phyloP scores from a whole-genome alignment of 305 asterid genomes.

The Fraxinus platypoda region DNA sequence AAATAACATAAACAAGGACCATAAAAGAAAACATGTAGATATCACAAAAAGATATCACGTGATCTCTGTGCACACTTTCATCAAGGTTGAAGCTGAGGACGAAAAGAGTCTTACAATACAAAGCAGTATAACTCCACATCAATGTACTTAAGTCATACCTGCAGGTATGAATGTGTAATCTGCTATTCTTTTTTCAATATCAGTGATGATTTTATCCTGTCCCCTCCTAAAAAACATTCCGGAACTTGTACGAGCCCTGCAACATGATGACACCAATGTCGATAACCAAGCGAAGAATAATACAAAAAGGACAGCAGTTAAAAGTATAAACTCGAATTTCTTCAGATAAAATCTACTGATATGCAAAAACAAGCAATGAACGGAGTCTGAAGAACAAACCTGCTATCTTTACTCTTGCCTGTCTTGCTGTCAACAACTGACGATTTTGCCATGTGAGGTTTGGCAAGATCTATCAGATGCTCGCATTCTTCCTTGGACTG shows the following conservation, averaged over 20 bases:
- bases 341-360: conserved; percentile 1
- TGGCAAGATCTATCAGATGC: conserved; percentile 66
- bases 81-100: background rate
- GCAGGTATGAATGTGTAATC: conserved; percentile 77
- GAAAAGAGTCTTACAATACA: background rate
- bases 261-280: conserved; percentile 20
- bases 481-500: conserved; percentile 84
- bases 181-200: conserved; percentile 78
- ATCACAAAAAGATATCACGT: background rate
- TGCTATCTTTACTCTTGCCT: conserved; percentile 81
- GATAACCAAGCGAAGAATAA: background rate
- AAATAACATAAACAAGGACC: conserved; percentile 1
- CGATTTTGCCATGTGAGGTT: conserved; percentile 76
- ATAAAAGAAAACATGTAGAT: background rate
- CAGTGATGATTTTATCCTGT: conserved; percentile 58
- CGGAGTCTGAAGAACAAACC: conserved; percentile 38
- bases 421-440: conserved; percentile 77
- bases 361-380: conserved; percentile 4
- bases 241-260: conserved; percentile 87
- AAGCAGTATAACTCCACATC: background rate
- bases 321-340: background rate
- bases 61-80: background rate
- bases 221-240: conserved; percentile 78
- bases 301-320: background rate
- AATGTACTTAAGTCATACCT: conserved; percentile 38